Evolutionary conservation across 139 green algal genomes (phyloP).

Genomic region (Volvox reticuliferus): DNA sequence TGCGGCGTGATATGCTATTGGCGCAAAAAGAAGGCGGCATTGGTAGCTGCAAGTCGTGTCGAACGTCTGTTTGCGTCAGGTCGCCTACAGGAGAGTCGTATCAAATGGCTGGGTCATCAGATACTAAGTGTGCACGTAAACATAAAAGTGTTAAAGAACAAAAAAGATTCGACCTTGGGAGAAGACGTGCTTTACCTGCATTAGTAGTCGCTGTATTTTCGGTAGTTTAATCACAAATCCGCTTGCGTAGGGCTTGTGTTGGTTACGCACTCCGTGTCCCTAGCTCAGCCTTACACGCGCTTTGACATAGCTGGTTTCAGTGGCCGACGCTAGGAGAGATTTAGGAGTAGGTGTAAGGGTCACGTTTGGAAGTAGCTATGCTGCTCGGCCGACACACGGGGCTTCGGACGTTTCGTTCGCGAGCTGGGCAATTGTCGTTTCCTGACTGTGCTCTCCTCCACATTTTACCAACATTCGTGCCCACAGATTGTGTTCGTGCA

Average conservation of each 20-base stretch:
- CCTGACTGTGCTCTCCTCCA: not conserved
- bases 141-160: constrained; percentile 5
- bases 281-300: not conserved
- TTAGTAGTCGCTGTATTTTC: not conserved
- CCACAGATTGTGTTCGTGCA: not conserved
- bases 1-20: not conserved
- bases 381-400: not conserved
- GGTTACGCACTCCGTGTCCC: not conserved
- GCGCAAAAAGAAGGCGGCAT: not conserved
- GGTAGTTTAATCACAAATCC: not conserved
- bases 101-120: not conserved
- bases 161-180: constrained; percentile 3
- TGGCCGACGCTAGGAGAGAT: not conserved
- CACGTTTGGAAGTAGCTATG: not conserved
- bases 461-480: not conserved
- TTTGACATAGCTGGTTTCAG: not conserved
- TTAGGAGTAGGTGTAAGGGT: not conserved
- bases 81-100: not conserved
- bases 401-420: not conserved
- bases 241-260: not conserved
- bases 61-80: not conserved
- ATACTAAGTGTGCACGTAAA: not conserved
- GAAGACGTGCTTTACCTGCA: not conserved
- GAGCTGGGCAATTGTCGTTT: not conserved
- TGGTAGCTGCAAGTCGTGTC: not conserved